Evolutionary conservation across 169 alveolate species (phyloP), one percentile per base, ranked within the genome.

Genomic region (Plasmodium sp.): DNA sequence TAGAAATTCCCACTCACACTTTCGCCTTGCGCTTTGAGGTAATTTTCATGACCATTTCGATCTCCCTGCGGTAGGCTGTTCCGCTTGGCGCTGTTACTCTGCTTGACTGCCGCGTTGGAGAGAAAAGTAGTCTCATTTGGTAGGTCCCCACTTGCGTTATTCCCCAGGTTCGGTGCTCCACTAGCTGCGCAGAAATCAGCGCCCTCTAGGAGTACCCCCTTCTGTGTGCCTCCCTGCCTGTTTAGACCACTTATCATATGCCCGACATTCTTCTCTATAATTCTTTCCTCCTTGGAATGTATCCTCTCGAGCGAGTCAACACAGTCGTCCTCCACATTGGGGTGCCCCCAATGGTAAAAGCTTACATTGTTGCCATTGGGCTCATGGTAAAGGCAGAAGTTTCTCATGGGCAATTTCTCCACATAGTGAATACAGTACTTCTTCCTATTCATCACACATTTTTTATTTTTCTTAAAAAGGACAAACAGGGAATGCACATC

Each of bases 401-500:
- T 90, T 41, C 12, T 54, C 36, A 90, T 80, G 36, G 91, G 91
- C 45, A 90, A 58, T 41, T 80, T 90, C 58, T 90, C 83, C 41
- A 80, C 41, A 62, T 58, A 90, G 67, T 43, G 48, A 41, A 80
- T 14, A 31, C 73, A 45, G 54, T 67, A 80, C 16, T 80, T 45
- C 12, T 80, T 90, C 14, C 75, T 34, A 85, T 85, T 75, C 41
- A 73, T 74, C 2, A 41, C 1, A 85, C 31, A 85, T 58, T 90
- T 90, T 31, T 80, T 54, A 79, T 90, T 79, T 79, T 80, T 90
- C 82, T 33, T 81, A 12, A 90, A 80, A 62, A 79, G 18, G 6
- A 71, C 82, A 80, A 90, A 90, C 16, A 90, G 48, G 48, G 94
- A 90, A 9, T 90, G 81, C 7, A 90, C 67, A 71, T 80, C 34